Percentiles rank a stretch among this genome's conserved stretches.
phyloP scores from a whole-genome alignment of 331 rosid genomes.

The Arachis monticola region DNA sequence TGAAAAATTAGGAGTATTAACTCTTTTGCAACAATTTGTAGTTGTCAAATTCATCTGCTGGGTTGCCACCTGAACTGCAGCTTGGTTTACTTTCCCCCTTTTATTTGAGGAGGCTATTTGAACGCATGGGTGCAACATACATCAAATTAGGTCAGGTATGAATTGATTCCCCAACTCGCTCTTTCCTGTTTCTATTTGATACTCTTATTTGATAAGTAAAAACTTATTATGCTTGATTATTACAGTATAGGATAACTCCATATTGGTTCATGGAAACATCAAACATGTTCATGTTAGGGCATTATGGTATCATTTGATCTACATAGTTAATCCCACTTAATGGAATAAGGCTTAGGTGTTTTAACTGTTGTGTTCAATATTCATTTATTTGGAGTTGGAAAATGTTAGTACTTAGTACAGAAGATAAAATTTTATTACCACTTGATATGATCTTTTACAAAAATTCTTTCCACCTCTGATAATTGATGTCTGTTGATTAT shows the following conservation, averaged over 20 bases:
- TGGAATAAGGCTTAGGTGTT: too few relatives aligned
- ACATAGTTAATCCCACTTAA: too few relatives aligned
- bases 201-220: neutral
- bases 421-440: constrained; percentile 16
- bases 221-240: neutral
- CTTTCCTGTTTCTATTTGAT: constrained; percentile 30
- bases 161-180: constrained; percentile 15
- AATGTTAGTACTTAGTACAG: constrained; percentile 1
- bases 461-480: constrained; percentile 23
- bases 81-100: constrained; percentile 80
- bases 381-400: constrained; percentile 5
- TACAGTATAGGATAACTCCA: neutral
- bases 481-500: constrained; percentile 37
- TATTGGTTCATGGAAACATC: neutral
- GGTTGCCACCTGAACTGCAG: constrained; percentile 73
- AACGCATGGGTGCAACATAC: constrained; percentile 97
- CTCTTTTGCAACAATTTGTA: constrained; percentile 47
- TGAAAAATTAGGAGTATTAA: constrained; percentile 29
- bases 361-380: neutral
- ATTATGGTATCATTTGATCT: too few relatives aligned
- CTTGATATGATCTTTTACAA: constrained; percentile 16
- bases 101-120: constrained; percentile 85
- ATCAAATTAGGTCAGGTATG: constrained; percentile 95
- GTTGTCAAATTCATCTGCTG: constrained; percentile 74
- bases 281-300: too few relatives aligned